Percentiles rank a stretch among this genome's conserved stretches.
Evolutionary conservation across 352 stramenopile genomes (phyloP).

Genomic region (Phytophthora palmivora): DNA sequence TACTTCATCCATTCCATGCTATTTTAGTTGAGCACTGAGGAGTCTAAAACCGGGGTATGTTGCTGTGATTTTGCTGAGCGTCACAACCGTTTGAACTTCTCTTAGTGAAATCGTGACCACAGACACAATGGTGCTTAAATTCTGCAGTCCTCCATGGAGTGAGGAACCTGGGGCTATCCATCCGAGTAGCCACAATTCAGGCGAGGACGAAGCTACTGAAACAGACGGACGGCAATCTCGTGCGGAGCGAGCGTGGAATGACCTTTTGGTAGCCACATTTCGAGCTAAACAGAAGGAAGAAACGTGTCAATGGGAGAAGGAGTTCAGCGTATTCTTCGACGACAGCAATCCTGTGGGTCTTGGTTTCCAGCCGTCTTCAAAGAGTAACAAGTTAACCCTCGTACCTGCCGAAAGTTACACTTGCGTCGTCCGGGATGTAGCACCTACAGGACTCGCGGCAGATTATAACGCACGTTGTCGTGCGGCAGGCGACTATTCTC

Average conservation of each 20-base stretch:
- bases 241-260: conserved; percentile 31
- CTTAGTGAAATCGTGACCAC: background rate
- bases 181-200: conserved; percentile 28
- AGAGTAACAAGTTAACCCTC: conserved; percentile 18
- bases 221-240: conserved; percentile 8
- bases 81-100: conserved; percentile 10
- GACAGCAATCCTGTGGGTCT: conserved; percentile 55
- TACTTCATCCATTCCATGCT: background rate
- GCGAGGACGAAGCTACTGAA: conserved; percentile 18
- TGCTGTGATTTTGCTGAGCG: no score
- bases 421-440: conserved; percentile 55
- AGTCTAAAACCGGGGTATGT: conserved; percentile 7
- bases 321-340: conserved; percentile 71
- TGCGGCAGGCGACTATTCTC: conserved; percentile 51
- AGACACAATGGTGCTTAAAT: conserved; percentile 57
- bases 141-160: conserved; percentile 48
- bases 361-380: conserved; percentile 41
- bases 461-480: conserved; percentile 65
- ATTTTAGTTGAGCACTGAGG: conserved; percentile 7
- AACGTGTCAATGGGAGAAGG: conserved; percentile 49
- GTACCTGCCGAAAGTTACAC: conserved; percentile 35
- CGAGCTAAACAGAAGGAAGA: conserved; percentile 23
- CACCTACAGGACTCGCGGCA: conserved; percentile 41
- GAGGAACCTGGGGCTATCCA: conserved; percentile 1
- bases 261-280: conserved; percentile 33